A percentile compares a stretch with the other conserved stretches of the same genome.
phyloP scores from a whole-genome alignment of 192 early-diverging fungal genomes.

The Podila epigama region DNA sequence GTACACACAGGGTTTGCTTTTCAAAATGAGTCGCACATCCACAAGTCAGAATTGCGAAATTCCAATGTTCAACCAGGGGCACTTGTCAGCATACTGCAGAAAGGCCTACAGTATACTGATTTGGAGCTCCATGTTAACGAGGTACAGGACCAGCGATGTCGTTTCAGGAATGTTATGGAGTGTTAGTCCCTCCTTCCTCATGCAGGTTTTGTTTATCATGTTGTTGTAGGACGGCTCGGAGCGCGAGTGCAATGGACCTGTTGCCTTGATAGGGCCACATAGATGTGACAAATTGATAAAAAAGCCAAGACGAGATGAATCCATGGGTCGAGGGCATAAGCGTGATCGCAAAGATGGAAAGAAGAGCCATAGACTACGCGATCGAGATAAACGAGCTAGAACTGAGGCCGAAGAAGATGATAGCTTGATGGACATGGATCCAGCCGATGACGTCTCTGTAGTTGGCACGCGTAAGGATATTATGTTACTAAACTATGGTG shows the following conservation, averaged over 20 bases:
- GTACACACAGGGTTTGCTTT: slow-evolving; percentile 87
- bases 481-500: not conserved
- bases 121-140: slow-evolving; percentile 88
- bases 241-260: slow-evolving; percentile 73
- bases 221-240: slow-evolving; percentile 77
- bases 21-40: slow-evolving; percentile 83
- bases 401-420: slow-evolving; percentile 46
- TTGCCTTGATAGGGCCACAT: slow-evolving; percentile 71
- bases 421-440: slow-evolving; percentile 43
- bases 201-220: not conserved
- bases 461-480: slow-evolving; percentile 37
- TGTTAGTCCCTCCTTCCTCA: not conserved
- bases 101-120: slow-evolving; percentile 90
- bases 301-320: slow-evolving; percentile 47
- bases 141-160: slow-evolving; percentile 54
- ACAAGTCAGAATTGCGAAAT: slow-evolving; percentile 62
- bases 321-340: slow-evolving; percentile 48
- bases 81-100: slow-evolving; percentile 87
- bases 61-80: slow-evolving; percentile 81
- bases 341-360: slow-evolving; percentile 53
- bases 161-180: not conserved
- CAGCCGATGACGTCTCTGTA: slow-evolving; percentile 35
- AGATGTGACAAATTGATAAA: slow-evolving; percentile 64
- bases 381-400: slow-evolving; percentile 57
- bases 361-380: slow-evolving; percentile 17